Conservation (phyloP, 805 yeast genomes). For the Saccharomyces eubayanus region DNA sequence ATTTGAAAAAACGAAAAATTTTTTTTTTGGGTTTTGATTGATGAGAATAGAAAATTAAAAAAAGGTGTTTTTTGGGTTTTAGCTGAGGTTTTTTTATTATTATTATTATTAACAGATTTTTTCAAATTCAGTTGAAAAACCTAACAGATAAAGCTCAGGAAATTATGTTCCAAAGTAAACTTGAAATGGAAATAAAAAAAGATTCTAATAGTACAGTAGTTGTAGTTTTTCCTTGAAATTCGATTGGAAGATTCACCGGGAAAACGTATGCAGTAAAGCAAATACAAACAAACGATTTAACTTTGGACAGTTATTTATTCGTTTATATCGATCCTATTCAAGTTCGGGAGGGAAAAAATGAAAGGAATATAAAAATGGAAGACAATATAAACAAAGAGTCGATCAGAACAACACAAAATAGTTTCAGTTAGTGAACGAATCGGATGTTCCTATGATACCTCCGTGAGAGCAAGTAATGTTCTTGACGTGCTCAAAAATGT, state of each 20-base stretch:
- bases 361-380: neutral
- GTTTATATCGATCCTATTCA: neutral
- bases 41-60: neutral
- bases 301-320: neutral
- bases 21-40: constrained; percentile 4
- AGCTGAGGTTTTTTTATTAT: neutral
- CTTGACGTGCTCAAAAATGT: neutral
- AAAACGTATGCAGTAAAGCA: neutral
- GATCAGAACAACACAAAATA: neutral
- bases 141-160: neutral
- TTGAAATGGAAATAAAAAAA: neutral
- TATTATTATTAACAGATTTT: constrained; percentile 1
- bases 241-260: neutral
- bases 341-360: neutral
- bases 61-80: neutral
- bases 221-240: neutral
- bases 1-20: neutral
- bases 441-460: neutral
- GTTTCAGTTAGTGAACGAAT: neutral
- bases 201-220: neutral
- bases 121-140: neutral
- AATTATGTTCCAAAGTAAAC: neutral
- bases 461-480: neutral
- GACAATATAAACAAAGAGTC: neutral
- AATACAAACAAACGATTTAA: neutral